Evolutionary conservation across 2,329 filamentous ascomycete genomes (phyloP).

Genomic region (Sporothrix brasiliensis): DNA sequence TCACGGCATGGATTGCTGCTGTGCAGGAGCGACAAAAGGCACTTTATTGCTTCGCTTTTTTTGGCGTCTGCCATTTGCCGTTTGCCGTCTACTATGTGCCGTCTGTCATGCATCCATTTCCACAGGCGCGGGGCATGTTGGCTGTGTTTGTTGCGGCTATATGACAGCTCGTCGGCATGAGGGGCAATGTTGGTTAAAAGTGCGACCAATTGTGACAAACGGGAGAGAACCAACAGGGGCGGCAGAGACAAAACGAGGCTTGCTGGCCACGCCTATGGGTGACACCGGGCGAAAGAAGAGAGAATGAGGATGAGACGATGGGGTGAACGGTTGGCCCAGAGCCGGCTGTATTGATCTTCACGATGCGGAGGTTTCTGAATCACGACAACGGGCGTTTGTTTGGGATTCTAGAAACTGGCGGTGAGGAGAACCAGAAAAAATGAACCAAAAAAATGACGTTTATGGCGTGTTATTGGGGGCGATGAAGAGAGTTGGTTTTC

Average conservation of each 20-base stretch:
- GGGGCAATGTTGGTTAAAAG: not conserved
- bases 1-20: too few relatives aligned
- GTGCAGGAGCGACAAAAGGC: too few relatives aligned
- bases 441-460: not conserved
- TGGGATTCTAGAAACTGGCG: constrained; percentile 16
- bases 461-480: not conserved
- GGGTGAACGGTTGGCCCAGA: too few relatives aligned
- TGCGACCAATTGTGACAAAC: not conserved
- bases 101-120: not conserved
- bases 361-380: not conserved
- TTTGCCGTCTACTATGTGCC: not conserved
- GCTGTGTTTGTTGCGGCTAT: not conserved
- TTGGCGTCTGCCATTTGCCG: too few relatives aligned
- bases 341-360: not conserved
- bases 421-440: not conserved
- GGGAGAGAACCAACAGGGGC: not conserved
- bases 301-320: not conserved
- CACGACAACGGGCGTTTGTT: constrained; percentile 8
- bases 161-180: not conserved
- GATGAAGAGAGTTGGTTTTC: not conserved
- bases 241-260: not conserved
- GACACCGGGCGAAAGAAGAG: not conserved
- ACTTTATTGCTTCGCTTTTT: too few relatives aligned
- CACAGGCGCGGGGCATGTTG: not conserved
- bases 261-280: not conserved